Base-by-base conservation (phyloP, 1,284 basidiomycete species). In the Naganishia cerealis region DNA sequence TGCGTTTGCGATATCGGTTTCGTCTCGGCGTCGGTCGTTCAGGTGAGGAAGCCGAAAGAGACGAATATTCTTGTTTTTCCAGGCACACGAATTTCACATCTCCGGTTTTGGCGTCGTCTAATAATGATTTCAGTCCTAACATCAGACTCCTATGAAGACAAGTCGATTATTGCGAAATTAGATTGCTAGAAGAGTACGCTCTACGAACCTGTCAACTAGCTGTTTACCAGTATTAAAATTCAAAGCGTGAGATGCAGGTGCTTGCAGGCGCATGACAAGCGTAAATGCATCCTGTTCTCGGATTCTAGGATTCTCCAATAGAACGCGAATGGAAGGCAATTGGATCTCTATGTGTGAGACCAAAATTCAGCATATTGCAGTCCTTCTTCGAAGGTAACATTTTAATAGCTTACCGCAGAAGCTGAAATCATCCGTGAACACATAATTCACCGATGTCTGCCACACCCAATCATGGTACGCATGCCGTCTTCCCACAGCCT, bases 391-490 rank as follows among this genome's bases (percentile, higher is more conserved):
- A 58, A 50, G 40, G 0, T 26, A 5, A 50, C 33, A 55, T 43
- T 71, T 18, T 9, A n/a, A 38, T 1, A 4, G 48, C 81, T 71
- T 73, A 88, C 87, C 86, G 86, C 87, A 89, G 52, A 89, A 88
- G 81, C 90, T 88, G 67, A 84, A 85, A 71, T 87, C 86, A 69
- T 84, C 83, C 65, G 86, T 81, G 78, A 90, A 88, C 1, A 85
- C 81, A 85, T 86, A 87, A 67, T 87, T 86, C 70, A 87, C 84
- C 85, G 86, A 87, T 70, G 81, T 81, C 69, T 88, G 86, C 88
- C 88, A 90, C 36, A 87, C 81, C 87, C 88, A 90, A 43, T 87
- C 84, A n/a, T 87, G 82, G 43, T 87, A 86, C 1, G 87, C 85
- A 15, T 86, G 86, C 10, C 86, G 83, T 71, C 86, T 85, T 13